Conservation (phyloP, 2,329 filamentous ascomycete genomes). For the Cladophialophora carrionii region DNA sequence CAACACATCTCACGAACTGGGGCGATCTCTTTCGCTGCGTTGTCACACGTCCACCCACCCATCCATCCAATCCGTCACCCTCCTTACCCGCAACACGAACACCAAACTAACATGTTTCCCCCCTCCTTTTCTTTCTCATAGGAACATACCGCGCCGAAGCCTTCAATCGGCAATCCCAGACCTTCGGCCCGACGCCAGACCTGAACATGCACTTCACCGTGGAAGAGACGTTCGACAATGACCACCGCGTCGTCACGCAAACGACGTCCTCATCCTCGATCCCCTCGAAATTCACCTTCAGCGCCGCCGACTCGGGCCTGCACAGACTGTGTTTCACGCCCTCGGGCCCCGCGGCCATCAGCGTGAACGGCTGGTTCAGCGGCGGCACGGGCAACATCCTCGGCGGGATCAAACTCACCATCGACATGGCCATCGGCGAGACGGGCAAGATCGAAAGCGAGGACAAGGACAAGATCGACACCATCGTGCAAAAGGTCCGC, state of each 20-base stretch:
- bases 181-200: conserved; percentile 73
- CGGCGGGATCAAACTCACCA: conserved; percentile 77
- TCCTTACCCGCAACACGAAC: neutral
- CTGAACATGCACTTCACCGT: conserved; percentile 88
- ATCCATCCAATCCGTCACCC: too few relatives aligned
- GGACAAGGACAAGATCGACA: conserved; percentile 90
- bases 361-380: conserved; percentile 72
- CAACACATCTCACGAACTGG: too few relatives aligned
- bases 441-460: conserved; percentile 90
- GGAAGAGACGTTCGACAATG: conserved; percentile 94
- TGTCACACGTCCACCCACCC: neutral
- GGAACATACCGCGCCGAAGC: conserved; percentile 86
- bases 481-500: conserved; percentile 83
- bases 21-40: neutral
- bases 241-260: conserved; percentile 80
- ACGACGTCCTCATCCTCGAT: conserved; percentile 72
- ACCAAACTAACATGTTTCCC: neutral
- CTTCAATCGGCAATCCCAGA: conserved; percentile 70
- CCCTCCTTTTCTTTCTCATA: conserved; percentile 40
- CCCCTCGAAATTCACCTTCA: conserved; percentile 90
- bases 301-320: conserved; percentile 88
- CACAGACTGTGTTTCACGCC: conserved; percentile 95
- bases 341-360: conserved; percentile 69
- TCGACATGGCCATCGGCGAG: conserved; percentile 93
- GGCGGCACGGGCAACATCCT: conserved; percentile 66